These are phyloP conservation scores for Xylaria curta DNA, from an alignment of 495 filamentous ascomycete genomes.

Conservation along the genomic window DNA sequence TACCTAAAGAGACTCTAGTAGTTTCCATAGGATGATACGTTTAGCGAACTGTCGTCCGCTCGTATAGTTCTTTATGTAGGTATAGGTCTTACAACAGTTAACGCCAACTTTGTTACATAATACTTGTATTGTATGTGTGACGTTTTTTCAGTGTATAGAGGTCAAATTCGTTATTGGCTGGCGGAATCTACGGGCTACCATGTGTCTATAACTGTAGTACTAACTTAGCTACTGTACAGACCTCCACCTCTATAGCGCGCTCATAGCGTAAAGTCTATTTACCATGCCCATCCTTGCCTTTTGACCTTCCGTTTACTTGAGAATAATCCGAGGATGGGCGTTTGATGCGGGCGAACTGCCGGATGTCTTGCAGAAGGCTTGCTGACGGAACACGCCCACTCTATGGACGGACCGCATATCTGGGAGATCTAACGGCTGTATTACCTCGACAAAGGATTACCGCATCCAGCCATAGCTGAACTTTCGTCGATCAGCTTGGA, in stretches of 20 bases:
- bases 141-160: not conserved
- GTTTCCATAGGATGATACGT: not conserved
- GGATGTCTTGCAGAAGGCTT: slow-evolving; percentile 20
- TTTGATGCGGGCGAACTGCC: slow-evolving; percentile 11
- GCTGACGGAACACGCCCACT: not conserved
- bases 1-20: not conserved
- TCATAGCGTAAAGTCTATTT: slow-evolving; percentile 33
- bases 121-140: slow-evolving; percentile 17
- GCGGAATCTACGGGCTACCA: slow-evolving; percentile 9
- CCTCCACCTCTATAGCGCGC: slow-evolving; percentile 17
- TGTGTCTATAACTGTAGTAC: not conserved
- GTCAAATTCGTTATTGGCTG: slow-evolving; percentile 16
- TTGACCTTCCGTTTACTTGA: slow-evolving; percentile 10
- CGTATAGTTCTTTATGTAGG: not conserved
- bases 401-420: slow-evolving; percentile 4
- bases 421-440: not conserved
- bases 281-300: slow-evolving; percentile 21
- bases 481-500: not conserved
- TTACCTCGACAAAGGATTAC: not conserved
- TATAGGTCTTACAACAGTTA: not conserved
- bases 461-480: slow-evolving; percentile 11
- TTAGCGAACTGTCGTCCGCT: not conserved
- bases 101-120: slow-evolving; percentile 15
- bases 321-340: not conserved
- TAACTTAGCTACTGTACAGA: not conserved